A percentile compares a stretch with the other conserved stretches of the same genome.
These are phyloP conservation scores for Colletotrichum siamense DNA, from an alignment of 2,329 filamentous ascomycete genomes.

Conservation along the genomic window DNA sequence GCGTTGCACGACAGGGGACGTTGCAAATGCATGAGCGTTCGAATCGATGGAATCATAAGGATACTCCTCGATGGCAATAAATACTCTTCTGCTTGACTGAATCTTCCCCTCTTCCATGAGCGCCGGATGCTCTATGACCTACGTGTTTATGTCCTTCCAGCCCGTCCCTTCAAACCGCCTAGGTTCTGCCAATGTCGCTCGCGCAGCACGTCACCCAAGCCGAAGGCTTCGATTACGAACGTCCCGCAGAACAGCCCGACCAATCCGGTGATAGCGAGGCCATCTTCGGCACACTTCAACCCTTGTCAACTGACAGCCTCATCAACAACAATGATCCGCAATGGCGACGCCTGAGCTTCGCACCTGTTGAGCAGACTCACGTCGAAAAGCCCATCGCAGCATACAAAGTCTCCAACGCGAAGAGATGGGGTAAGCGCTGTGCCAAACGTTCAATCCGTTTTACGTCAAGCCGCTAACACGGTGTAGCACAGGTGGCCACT, in stretches of 20 bases:
- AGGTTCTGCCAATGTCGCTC: slow-evolving; percentile 39
- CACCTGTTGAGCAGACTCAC: slow-evolving; percentile 27
- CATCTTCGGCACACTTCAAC: slow-evolving; percentile 30
- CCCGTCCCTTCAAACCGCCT: neutral
- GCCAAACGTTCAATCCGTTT: too few relatives aligned
- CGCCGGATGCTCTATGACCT: neutral
- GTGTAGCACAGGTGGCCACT: slow-evolving; percentile 69
- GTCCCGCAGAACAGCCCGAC: slow-evolving; percentile 26
- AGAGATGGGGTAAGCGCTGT: slow-evolving; percentile 27
- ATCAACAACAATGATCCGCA: slow-evolving; percentile 3
- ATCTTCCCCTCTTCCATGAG: neutral
- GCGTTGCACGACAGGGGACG: neutral
- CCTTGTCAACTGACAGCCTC: neutral
- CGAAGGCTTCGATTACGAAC: slow-evolving; percentile 46
- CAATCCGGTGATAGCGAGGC: slow-evolving; percentile 24
- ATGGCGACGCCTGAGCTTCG: slow-evolving; percentile 32
- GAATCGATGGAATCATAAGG: neutral
- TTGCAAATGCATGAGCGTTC: neutral
- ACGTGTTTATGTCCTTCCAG: neutral
- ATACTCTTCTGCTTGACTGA: neutral
- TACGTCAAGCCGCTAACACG: neutral
- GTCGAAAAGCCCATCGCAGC: slow-evolving; percentile 32
- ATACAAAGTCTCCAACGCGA: slow-evolving; percentile 34
- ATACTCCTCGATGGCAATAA: neutral
- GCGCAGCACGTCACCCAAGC: slow-evolving; percentile 46